Evolutionary conservation across 176 grass and related monocot genomes (phyloP).

Genomic region (Oryza officinalis): DNA sequence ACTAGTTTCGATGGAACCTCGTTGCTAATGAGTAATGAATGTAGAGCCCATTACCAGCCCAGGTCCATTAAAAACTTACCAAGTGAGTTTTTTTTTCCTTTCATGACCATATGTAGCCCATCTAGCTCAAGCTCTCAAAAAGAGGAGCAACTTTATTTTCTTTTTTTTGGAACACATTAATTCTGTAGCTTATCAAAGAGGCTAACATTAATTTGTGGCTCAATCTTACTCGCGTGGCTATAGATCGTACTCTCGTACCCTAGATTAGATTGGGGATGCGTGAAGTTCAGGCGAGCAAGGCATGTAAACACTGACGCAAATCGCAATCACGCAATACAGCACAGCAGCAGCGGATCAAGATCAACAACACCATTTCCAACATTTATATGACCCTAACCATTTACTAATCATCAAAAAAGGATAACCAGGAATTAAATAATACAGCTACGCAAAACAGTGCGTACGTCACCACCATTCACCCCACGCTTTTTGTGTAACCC

Average conservation of each 20-base stretch:
- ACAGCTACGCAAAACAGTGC: background rate
- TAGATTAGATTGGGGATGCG: background rate
- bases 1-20: background rate
- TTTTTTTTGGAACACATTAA: background rate
- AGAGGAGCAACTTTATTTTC: background rate
- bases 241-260: no score
- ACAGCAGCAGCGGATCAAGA: background rate
- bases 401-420: background rate
- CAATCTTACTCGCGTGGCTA: background rate
- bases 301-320: background rate
- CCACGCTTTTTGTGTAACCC: slow-evolving; percentile 4
- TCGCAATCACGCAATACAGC: background rate
- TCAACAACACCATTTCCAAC: background rate
- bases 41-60: background rate
- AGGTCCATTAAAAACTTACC: background rate
- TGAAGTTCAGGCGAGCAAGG: background rate
- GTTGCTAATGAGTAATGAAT: background rate
- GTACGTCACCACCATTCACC: background rate
- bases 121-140: background rate
- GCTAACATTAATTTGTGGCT: background rate
- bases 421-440: background rate
- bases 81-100: background rate
- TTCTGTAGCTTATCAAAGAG: background rate
- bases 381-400: background rate
- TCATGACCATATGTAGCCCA: background rate